These are phyloP conservation scores for Cardiospermum halicacabum DNA, from an alignment of 345 rosid genomes.

Conservation along the genomic window DNA sequence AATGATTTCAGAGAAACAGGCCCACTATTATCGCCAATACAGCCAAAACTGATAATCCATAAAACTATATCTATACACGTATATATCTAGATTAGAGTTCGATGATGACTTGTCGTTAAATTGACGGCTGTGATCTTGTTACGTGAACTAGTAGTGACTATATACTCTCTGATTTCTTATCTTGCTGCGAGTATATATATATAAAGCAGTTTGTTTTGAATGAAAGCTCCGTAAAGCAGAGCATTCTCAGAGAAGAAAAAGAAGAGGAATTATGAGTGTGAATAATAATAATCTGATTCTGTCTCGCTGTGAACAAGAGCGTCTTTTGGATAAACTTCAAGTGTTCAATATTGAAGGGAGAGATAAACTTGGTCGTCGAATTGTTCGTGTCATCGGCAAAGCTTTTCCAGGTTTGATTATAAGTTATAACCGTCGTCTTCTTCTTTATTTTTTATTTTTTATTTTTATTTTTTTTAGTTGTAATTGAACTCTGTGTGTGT, in stretches of 20 bases:
- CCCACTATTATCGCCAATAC: background rate
- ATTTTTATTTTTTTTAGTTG: background rate
- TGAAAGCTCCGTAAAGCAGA: slow-evolving; percentile 12
- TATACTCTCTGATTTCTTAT: too few relatives aligned
- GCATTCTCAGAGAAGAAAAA: too few relatives aligned
- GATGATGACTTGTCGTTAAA: too few relatives aligned
- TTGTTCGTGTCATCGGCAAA: slow-evolving; percentile 26
- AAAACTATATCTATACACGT: too few relatives aligned
- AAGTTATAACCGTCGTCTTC: background rate
- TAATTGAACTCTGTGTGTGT: background rate
- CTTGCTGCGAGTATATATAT: too few relatives aligned
- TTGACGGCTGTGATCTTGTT: background rate
- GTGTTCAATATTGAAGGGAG: slow-evolving; percentile 37
- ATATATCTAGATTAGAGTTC: too few relatives aligned
- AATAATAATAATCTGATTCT: background rate
- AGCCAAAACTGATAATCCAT: too few relatives aligned
- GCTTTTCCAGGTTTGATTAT: slow-evolving; percentile 15
- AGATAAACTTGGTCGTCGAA: slow-evolving; percentile 29
- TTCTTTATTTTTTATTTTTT: background rate
- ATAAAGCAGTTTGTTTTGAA: background rate
- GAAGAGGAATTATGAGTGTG: background rate
- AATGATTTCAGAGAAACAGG: background rate
- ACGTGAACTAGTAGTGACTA: too few relatives aligned
- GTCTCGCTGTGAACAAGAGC: slow-evolving; percentile 25
- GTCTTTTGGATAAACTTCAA: slow-evolving; percentile 27